Evolutionary conservation across 192 early-diverging fungal genomes (phyloP), one percentile per base, ranked within the genome.

Genomic region (Coemansia sp.): DNA sequence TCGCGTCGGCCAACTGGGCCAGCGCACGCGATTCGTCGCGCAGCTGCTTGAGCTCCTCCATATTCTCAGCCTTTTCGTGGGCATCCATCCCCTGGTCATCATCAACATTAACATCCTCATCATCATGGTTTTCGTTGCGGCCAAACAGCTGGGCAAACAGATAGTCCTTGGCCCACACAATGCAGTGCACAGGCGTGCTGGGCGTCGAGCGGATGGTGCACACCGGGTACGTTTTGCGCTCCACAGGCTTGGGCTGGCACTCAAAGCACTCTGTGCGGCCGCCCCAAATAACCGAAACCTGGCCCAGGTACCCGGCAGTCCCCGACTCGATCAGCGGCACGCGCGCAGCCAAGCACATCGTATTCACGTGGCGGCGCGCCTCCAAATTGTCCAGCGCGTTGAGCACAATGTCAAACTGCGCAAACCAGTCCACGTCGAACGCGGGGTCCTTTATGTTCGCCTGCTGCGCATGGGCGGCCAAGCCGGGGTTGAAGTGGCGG

Each of bases 151-250:
- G 88, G 62, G 79, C 86, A 70, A 98, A 98, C 29, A 98, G 80
- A 73, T 94, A 99, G 61, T 86, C 91, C 72, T 99, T 99, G 60
- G 96, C 92, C 97, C 97, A 99, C 24, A 98, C 96, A 60, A 99
- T 93, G 60, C 95, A 98, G 67, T 99, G 97, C 43, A 99, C 94
- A 14, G 97, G 92, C 24, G 87, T 85, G 42, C 84, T 89, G 0
- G 97, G 97, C 5, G 97, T 99, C 28, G 89, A 92, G 32, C 97
- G 86, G 63, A 99, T 98, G 6, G 97, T 99, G 69, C 97, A 99
- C 6, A 98, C 91, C 16, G 97, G 91, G 55, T 90, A 97, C 0
- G 95, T 94, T 56, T 86, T 95, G 49, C 88, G 87, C 54, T 80
- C 77, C 2, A 83, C 88, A 1, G 89, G 84, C 58, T 95, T 93